Percentiles rank a stretch among this genome's conserved stretches.
phyloP scores from a whole-genome alignment of 2,329 filamentous ascomycete genomes.

The Ophiostoma perfectum region DNA sequence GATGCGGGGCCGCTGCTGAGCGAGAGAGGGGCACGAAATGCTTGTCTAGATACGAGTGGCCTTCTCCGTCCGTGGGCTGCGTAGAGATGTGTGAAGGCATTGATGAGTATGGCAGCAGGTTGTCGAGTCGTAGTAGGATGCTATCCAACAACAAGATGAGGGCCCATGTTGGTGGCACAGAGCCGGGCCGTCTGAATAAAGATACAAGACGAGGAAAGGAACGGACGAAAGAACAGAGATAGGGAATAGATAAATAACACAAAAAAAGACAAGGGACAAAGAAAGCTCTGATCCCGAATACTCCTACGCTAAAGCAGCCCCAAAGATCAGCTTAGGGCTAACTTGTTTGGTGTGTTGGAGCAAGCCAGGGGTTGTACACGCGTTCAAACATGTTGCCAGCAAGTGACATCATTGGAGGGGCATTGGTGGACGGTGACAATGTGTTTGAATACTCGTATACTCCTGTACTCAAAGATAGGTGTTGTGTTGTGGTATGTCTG shows the following conservation, averaged over 20 bases:
- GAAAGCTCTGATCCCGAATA: no score
- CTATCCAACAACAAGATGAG: background rate
- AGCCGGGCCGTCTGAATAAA: background rate
- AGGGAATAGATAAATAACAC: background rate
- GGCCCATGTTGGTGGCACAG: background rate
- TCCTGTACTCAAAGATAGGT: background rate
- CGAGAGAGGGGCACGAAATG: constrained; percentile 8
- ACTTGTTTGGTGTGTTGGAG: background rate
- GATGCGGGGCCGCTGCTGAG: constrained; percentile 11
- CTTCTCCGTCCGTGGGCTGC: no score
- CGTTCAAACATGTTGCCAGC: constrained; percentile 1
- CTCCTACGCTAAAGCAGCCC: no score
- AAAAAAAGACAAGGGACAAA: background rate
- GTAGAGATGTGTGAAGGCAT: background rate
- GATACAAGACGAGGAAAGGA: background rate
- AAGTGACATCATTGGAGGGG: constrained; percentile 4
- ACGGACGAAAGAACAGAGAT: background rate
- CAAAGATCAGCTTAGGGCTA: no score
- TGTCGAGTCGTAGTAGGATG: background rate
- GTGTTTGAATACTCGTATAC: background rate
- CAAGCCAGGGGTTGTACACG: constrained; percentile 3
- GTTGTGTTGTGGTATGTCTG: no score
- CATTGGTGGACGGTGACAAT: background rate
- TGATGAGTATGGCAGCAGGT: background rate
- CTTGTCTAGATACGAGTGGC: constrained; percentile 8